Conservation (phyloP, 2,329 filamentous ascomycete species). For the Arthrobotrys megalospora region DNA sequence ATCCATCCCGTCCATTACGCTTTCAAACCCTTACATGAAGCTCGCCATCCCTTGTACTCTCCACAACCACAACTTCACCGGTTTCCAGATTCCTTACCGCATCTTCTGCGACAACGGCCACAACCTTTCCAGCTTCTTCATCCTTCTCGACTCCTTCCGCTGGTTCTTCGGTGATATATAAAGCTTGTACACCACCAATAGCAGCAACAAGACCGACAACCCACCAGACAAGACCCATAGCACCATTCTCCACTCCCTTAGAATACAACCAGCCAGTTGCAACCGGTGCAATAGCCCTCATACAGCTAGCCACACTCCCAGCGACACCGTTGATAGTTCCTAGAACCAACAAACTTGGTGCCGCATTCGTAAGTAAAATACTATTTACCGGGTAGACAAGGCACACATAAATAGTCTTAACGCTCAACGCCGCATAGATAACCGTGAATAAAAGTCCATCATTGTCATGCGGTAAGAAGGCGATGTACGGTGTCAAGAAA, state of each 20-base stretch:
- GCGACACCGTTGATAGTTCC: slow-evolving; percentile 94
- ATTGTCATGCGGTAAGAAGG: slow-evolving; percentile 80
- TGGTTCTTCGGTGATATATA: slow-evolving; percentile 62
- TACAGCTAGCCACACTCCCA: slow-evolving; percentile 89
- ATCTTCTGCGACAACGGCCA: slow-evolving; percentile 41
- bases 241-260: slow-evolving; percentile 82
- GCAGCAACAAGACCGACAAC: slow-evolving; percentile 82
- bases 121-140: slow-evolving; percentile 47
- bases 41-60: slow-evolving; percentile 32
- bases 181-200: slow-evolving; percentile 74
- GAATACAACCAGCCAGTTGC: slow-evolving; percentile 89
- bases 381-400: slow-evolving; percentile 92
- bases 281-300: slow-evolving; percentile 88
- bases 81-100: slow-evolving; percentile 46
- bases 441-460: slow-evolving; percentile 76
- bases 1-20: background rate
- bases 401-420: slow-evolving; percentile 93
- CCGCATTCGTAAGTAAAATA: slow-evolving; percentile 89
- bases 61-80: slow-evolving; percentile 59
- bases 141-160: slow-evolving; percentile 41
- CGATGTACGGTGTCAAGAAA: slow-evolving; percentile 81
- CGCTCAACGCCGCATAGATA: slow-evolving; percentile 83
- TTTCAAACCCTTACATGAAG: slow-evolving; percentile 2
- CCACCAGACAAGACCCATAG: slow-evolving; percentile 95
- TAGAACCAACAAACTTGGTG: slow-evolving; percentile 85